Base-by-base conservation (phyloP, 495 filamentous ascomycete species). In the Talaromyces trachyspermus region DNA sequence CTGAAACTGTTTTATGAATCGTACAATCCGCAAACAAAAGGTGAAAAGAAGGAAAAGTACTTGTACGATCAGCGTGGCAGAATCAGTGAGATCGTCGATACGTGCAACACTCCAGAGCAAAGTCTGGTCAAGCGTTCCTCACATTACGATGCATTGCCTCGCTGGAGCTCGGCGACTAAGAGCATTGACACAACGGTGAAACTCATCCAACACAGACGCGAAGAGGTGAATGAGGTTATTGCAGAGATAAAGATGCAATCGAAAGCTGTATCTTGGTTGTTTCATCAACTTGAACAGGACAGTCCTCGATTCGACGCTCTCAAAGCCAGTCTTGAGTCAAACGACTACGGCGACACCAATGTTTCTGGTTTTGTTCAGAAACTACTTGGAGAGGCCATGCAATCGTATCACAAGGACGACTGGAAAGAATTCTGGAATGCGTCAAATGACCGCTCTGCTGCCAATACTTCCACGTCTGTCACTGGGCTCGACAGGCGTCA, bases 101-200 rank as follows among this genome's bases (percentile, higher is more conserved):
- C 58, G 14, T 72, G 68, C 37, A 50, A 64, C 14, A 61, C 63
- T 3, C 57, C 62, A 0, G 59, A 67, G 23, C 71, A 80, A 43
- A 69, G 71, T 4, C 50, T 80, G 17, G 47, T 77, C 15, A 78
- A 72, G 47, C 64, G 68, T 10, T 71, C 65, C 49, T 67, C 69
- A 12, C 62, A 63, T 39, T 70, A 66, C 36, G 53, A 63, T 10
- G 32, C 15, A 14, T 24, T 23, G 19, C 44, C 44, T 17, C 1
- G 15, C 6, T 54, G 67, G 35, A 47, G 30, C 25, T 33, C 27
- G 24, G 24, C 33, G 9, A 11, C 17, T 24, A 33, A 38, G 14
- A 20, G 5, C 6, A 29, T 51, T n/a, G 33, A 36, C 20, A 40
- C 46, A 23, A 18, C 18, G 12, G 3, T 11, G 4, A 24, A 42